Conservation (phyloP, 371 early-diverging fungal species). For the Syncephalastrum racemosum region DNA sequence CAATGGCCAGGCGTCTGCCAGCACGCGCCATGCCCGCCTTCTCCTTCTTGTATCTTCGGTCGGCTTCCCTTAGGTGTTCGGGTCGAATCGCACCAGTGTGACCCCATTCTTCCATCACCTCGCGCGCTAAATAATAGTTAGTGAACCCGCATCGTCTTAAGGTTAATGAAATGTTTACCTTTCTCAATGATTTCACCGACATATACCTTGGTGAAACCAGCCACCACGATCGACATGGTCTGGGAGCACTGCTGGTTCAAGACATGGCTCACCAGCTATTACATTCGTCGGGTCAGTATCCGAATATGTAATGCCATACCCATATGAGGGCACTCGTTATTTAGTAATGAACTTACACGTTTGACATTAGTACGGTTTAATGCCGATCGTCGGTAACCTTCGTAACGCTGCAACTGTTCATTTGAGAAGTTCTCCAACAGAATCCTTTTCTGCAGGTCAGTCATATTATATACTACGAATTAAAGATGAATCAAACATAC, state of each 20-base stretch:
- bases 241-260: constrained; percentile 84
- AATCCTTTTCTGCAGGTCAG: constrained; percentile 36
- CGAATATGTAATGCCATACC: not conserved
- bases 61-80: constrained; percentile 90
- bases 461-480: not conserved
- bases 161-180: constrained; percentile 47
- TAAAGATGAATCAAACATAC: constrained; percentile 10
- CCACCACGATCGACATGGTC: constrained; percentile 89
- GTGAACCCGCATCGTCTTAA: too few species aligned
- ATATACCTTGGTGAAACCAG: constrained; percentile 95
- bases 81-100: constrained; percentile 72
- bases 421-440: constrained; percentile 80
- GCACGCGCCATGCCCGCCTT: not conserved
- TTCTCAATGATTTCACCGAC: constrained; percentile 94
- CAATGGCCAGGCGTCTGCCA: too few species aligned
- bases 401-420: constrained; percentile 87
- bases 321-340: not conserved
- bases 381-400: constrained; percentile 85
- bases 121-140: constrained; percentile 45
- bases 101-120: constrained; percentile 72
- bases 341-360: constrained; percentile 56
- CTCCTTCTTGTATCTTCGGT: constrained; percentile 68
- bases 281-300: not conserved
- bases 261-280: constrained; percentile 64
- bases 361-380: constrained; percentile 85